Conservation (phyloP, 805 yeast species). For the Saturnispora zaruensis region DNA sequence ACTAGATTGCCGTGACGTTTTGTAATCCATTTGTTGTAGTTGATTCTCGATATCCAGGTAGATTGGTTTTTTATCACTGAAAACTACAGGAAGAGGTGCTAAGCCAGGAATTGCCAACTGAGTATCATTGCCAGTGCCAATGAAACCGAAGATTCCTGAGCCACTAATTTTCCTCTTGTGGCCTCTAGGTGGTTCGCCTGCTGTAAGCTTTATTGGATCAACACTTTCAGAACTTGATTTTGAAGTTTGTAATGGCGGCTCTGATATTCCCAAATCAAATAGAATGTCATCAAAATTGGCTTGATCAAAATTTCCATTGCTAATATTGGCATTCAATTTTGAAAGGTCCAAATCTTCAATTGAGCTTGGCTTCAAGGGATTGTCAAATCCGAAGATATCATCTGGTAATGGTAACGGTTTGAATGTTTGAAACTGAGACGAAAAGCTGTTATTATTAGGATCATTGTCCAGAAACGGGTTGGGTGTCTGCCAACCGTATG, state of each 20-base stretch:
- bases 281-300: conserved; percentile 25
- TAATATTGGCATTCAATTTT: conserved; percentile 1
- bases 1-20: conserved; percentile 5
- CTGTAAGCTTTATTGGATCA: not conserved
- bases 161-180: conserved; percentile 66
- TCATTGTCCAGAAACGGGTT: conserved; percentile 9
- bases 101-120: conserved; percentile 54
- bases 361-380: conserved; percentile 11
- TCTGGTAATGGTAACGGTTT: conserved; percentile 41
- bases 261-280: conserved; percentile 26
- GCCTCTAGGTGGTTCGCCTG: conserved; percentile 13
- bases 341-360: not conserved
- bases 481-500: conserved; percentile 8
- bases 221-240: conserved; percentile 5
- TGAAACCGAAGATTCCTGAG: conserved; percentile 71
- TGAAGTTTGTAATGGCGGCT: conserved; percentile 22
- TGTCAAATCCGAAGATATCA: conserved; percentile 40
- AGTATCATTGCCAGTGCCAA: conserved; percentile 43
- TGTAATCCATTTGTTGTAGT: conserved; percentile 20
- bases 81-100: conserved; percentile 14
- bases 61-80: conserved; percentile 24
- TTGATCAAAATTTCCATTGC: conserved; percentile 8
- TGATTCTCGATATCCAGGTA: conserved; percentile 21
- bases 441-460: conserved; percentile 5
- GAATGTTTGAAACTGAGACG: conserved; percentile 15